Conservation (phyloP, 768 basidiomycete genomes). For the Mycena galericulata region DNA sequence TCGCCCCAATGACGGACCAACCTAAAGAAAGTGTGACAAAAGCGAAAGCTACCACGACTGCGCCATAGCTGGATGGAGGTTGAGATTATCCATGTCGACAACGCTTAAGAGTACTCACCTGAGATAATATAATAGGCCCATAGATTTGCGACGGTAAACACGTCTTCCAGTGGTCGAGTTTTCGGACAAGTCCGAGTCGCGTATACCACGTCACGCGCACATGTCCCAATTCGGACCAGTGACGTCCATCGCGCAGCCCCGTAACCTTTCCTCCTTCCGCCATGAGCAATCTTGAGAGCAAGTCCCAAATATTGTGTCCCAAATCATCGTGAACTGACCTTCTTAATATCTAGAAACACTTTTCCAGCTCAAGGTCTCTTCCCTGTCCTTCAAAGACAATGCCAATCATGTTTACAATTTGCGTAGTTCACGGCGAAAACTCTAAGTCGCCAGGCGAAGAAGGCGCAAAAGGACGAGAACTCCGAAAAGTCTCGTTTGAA, state of each 20-base stretch:
- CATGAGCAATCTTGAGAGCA: slow-evolving; percentile 93
- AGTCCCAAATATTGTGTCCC: slow-evolving; percentile 47
- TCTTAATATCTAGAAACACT: slow-evolving; percentile 77
- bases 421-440: slow-evolving; percentile 97
- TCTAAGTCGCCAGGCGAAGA: slow-evolving; percentile 93
- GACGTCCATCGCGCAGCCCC: slow-evolving; percentile 26
- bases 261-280: slow-evolving; percentile 23
- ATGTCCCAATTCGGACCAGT: slow-evolving; percentile 16
- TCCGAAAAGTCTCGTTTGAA: slow-evolving; percentile 91
- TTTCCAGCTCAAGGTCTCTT: slow-evolving; percentile 94
- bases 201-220: not conserved
- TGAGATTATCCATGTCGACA: slow-evolving; percentile 1
- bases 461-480: slow-evolving; percentile 95
- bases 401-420: slow-evolving; percentile 32
- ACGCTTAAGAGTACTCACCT: slow-evolving; percentile 56
- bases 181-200: slow-evolving; percentile 3
- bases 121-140: slow-evolving; percentile 71
- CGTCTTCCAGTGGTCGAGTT: too few relatives aligned
- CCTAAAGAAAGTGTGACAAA: slow-evolving; percentile 95
- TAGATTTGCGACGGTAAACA: too few relatives aligned
- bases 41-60: slow-evolving; percentile 80
- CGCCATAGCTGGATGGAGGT: slow-evolving; percentile 68
- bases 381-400: slow-evolving; percentile 10
- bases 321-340: slow-evolving; percentile 43
- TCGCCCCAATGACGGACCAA: slow-evolving; percentile 47